A percentile compares a stretch with the other conserved stretches of the same genome.
phyloP scores from a whole-genome alignment of 1,284 basidiomycete genomes.

The Caloboletus inedulis region DNA sequence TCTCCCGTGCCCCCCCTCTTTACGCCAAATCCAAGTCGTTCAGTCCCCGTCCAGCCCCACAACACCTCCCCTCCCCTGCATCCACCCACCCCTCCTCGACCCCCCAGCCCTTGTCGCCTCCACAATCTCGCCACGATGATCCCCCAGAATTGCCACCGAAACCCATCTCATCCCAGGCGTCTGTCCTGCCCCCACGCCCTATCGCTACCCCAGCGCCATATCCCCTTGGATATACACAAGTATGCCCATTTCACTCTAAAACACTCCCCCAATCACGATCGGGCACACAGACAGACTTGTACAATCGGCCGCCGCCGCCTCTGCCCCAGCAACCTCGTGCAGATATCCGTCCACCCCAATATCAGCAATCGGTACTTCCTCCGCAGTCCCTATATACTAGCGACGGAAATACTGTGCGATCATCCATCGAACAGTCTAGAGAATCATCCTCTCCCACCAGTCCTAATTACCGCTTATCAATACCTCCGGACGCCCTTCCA shows the following conservation, averaged over 20 bases:
- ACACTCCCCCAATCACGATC: constrained; percentile 10
- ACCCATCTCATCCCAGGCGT: constrained; percentile 33
- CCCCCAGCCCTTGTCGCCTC: constrained; percentile 18
- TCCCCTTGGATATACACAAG: constrained; percentile 18
- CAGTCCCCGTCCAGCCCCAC: constrained; percentile 20
- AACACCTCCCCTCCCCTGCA: constrained; percentile 27
- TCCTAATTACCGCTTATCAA: constrained; percentile 33
- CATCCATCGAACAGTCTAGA: constrained; percentile 22
- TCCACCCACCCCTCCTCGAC: constrained; percentile 7
- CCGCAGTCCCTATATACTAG: constrained; percentile 10
- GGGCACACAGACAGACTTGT: constrained; percentile 31
- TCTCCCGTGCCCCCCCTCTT: constrained; percentile 85
- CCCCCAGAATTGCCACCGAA: constrained; percentile 48
- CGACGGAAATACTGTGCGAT: constrained; percentile 26
- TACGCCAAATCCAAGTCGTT: constrained; percentile 74
- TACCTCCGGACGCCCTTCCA: constrained; percentile 18
- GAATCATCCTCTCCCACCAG: constrained; percentile 21
- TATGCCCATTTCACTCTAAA: constrained; percentile 12
- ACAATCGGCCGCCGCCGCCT: constrained; percentile 41
- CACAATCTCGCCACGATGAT: constrained; percentile 22
- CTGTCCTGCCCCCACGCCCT: constrained; percentile 19
- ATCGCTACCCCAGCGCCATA: constrained; percentile 5
- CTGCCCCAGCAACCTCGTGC: constrained; percentile 32
- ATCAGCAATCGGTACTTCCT: constrained; percentile 24
- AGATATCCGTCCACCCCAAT: constrained; percentile 31